Evolutionary conservation across 305 asterid species (phyloP), one percentile per base, ranked within the genome.

Genomic region (Plantago lanceolata): DNA sequence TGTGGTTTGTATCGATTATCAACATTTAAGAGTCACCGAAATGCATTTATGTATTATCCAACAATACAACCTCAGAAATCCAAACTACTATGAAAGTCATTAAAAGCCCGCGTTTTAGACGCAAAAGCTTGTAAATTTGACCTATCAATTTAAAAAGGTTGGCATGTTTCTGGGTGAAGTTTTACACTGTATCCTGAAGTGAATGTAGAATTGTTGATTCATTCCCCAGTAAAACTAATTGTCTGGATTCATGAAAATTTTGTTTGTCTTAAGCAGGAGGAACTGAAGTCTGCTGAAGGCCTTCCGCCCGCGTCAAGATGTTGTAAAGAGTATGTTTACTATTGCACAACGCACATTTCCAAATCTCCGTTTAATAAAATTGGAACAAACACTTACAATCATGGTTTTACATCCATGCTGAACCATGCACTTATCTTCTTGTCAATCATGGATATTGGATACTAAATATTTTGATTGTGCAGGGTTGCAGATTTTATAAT

Each of bases 241-340:
- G 18, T 19, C 19, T 6, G 51, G 4, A 2, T 59, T 40, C 43
- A 55, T 20, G 48, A 33, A 48, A 19, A 61, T 65, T 71, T 63
- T 52, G n/a, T 15, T 18, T 53, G 35, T 61, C 24, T 68, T 63
- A 61, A 68, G 68, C 96, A 92, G 96, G 96, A 89, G 37, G 98
- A 92, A 68, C 55, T 92, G 68, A 92, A 82, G 73, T 86, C 84
- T 49, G 67, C 80, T 15, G 90, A 85, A 47, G 73, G 84, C 63
- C 83, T 86, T 64, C 90, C 80, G 43, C 89, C 88, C 18, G 85
- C 98, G 62, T 89, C 95, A 35, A 74, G 55, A 65, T 73, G 89
- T 49, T 89, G 98, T 67, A 92, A 82, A 87, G 96, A 89, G 98
- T 88, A 85, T 4, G 98, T 73, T 49, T 55, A 21, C 53, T 33